Evolutionary conservation across 768 basidiomycete genomes (phyloP), one percentile per base, ranked within the genome.

Genomic region (Mycena sanguinolenta): DNA sequence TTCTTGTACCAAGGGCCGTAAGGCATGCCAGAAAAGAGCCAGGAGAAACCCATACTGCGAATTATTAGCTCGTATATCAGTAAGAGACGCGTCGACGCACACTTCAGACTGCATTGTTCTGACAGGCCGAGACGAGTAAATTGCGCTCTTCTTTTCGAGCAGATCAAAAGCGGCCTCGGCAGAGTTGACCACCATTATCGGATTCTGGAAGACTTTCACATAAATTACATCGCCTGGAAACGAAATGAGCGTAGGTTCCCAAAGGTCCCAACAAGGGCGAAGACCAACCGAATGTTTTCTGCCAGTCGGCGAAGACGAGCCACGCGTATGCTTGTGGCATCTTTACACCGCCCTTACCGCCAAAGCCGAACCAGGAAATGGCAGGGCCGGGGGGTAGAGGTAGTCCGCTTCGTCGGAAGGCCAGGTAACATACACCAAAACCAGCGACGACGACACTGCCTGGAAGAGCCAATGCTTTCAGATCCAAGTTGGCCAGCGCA

Each of bases 331-430:
- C 76, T 75, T 68, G 77, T 74, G 62, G 81, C 74, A 74, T 86
- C 79, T 42, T 83, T 32, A 61, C 49, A 9, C 63, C 61, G 79
- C 63, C 82, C 77, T 57, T 75, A n/a, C n/a, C n/a, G n/a, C n/a
- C n/a, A 74, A 9, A 85, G 83, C 50, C 89, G 76, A 71, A 89
- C 84, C 53, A 82, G 78, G 39, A 91, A 71, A 76, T 90, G 88
- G 76, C 83, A 1, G 90, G 90, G 17, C 90, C 90, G 36, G 90
- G 89, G 16, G 89, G 89, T n/a, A n/a, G n/a, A n/a, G n/a, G n/a
- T n/a, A n/a, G n/a, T n/a, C n/a, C n/a, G n/a, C n/a, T n/a, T n/a
- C n/a, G n/a, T n/a, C n/a, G n/a, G n/a, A n/a, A n/a, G n/a, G n/a
- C n/a, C n/a, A n/a, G n/a, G n/a, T n/a, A n/a, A n/a, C n/a, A n/a